Base-by-base conservation (phyloP, 495 filamentous ascomycete genomes). In the Zalerion maritima region DNA sequence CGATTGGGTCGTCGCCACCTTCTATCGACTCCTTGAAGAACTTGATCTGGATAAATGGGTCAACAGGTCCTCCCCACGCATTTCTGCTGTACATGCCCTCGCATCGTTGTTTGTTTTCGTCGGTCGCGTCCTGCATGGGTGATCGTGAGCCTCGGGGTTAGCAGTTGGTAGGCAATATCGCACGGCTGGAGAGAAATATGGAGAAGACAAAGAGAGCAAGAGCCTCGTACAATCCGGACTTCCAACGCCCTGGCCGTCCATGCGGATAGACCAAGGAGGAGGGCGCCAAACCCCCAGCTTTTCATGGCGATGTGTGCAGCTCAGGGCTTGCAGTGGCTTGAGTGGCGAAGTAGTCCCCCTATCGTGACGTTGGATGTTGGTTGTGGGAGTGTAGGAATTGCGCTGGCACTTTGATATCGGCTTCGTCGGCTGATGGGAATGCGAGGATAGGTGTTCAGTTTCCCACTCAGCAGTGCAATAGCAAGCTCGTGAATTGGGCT, bases 41-140 rank as follows among this genome's bases (percentile, higher is more conserved):
- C 49, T 78, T 86, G 38, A 78, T 70, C 35, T 76, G 61, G 51
- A 99, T 92, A 57, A 77, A 86, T 6, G 89, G 91, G 36, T 94
- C 81, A 29, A 81, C 64, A 18, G 68, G 71, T 42, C 89, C 89
- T 37, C 84, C 82, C 89, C 89, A 99, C 12, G 77, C 57, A 41
- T 74, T 81, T 46, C 67, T 75, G 52, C 76, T 86, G 57, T 96
- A 99, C 89, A 99, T 96, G 55, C 89, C 89, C 48, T 81, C 76
- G 58, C 89, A 99, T 76, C 78, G 69, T 57, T 94, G 81, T 40
- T 70, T 57, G 52, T 83, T 77, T 17, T 76, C 66, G 21, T 81
- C 70, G 40, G 75, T 73, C 48, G 89, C 64, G 51, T 78, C 72
- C 78, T 85, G 45, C 10, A n/a, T n/a, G n/a, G n/a, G n/a, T n/a